Evolutionary conservation across 2,329 filamentous ascomycete species (phyloP), one percentile per base, ranked within the genome.

Genomic region (Thermothelomyces thermophilus): DNA sequence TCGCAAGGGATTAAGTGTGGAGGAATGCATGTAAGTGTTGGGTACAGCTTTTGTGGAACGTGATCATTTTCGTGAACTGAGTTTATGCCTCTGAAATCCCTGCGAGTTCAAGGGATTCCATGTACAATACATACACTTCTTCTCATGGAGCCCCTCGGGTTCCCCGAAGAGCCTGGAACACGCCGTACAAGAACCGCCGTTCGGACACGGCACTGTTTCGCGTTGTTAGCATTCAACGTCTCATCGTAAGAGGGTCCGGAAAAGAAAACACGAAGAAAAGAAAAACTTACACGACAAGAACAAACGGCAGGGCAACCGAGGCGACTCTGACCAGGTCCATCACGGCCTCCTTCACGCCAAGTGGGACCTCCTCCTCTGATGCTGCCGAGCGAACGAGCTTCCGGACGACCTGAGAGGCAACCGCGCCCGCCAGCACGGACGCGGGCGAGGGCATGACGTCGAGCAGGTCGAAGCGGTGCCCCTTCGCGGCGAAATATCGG

Each of bases 261-360:
- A 24, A n/a, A 24, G 44, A 54, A 20, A 16, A 80, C 84, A n/a
- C n/a, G n/a, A n/a, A 26, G 48, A 40, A n/a, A 24, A n/a, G 28
- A 44, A 54, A 20, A 16, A 80, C 84, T 73, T 71, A 87, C 84
- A 86, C 70, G 13, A 77, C 59, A 48, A 76, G 57, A 28, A 77
- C 63, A 61, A 83, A 77, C 19, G 74, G 70, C 52, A 75, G 62
- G 41, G 76, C 76, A 28, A 76, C 67, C 13, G 63, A 68, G 39
- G 71, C 73, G 43, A 77, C 70, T 59, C 73, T 75, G 45, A 76
- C 51, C 11, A 81, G 60, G 52, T 72, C 66, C 46, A 54, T 56
- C 14, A 72, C 58, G 5, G 67, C 62, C 28, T 66, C 62, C 19
- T 58, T 56, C 3, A 64, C 64, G 20, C 16, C 55, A 39, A 4